A percentile compares a stretch with the other conserved stretches of the same genome.
phyloP scores from a whole-genome alignment of 1,139 yeast species.

The Suhomyces bokatorum region DNA sequence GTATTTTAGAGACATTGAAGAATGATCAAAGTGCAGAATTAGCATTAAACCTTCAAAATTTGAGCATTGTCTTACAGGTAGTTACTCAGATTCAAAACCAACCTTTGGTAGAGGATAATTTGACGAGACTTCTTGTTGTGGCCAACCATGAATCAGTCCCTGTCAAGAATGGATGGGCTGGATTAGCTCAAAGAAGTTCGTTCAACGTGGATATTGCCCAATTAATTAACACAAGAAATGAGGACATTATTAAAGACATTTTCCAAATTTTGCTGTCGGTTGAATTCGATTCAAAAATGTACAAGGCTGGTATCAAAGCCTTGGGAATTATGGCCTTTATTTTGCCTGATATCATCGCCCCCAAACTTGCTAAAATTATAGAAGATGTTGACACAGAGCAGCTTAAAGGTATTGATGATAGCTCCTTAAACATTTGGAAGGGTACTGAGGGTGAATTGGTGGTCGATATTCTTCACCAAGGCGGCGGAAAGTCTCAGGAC shows the following conservation, averaged over 20 bases:
- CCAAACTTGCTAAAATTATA: constrained; percentile 47
- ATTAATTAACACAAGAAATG: constrained; percentile 42
- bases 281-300: constrained; percentile 24
- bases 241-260: constrained; percentile 18
- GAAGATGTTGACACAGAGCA: constrained; percentile 40
- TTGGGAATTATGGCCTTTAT: constrained; percentile 71
- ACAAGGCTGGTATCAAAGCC: constrained; percentile 54
- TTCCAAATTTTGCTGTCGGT: constrained; percentile 5
- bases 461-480: constrained; percentile 54
- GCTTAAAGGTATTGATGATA: constrained; percentile 24
- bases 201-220: constrained; percentile 60
- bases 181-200: constrained; percentile 58
- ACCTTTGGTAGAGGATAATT: constrained; percentile 23
- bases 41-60: constrained; percentile 23
- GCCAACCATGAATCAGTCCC: constrained; percentile 51
- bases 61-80: constrained; percentile 46
- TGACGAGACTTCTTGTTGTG: constrained; percentile 49
- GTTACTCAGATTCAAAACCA: constrained; percentile 40
- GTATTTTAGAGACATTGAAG: constrained; percentile 17
- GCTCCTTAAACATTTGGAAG: constrained; percentile 58
- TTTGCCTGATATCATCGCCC: constrained; percentile 59
- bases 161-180: constrained; percentile 74
- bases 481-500: constrained; percentile 40
- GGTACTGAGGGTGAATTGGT: constrained; percentile 72
- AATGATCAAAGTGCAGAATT: constrained; percentile 19